Evolutionary conservation across 2,329 filamentous ascomycete genomes (phyloP).

Genomic region (Sclerotinia spermophila): DNA sequence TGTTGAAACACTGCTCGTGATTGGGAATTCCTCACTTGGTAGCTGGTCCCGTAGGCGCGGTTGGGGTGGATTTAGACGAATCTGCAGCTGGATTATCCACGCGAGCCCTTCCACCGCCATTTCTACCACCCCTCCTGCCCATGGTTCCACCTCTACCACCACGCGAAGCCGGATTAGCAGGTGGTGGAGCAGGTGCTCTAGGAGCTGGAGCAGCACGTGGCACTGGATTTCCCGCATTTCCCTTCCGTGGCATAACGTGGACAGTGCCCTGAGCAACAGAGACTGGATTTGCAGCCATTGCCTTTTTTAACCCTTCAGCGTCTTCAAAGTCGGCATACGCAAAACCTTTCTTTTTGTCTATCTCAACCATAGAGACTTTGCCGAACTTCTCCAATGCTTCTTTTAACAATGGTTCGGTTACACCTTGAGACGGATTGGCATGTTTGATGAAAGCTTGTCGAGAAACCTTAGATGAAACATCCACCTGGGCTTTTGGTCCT

Average conservation of each 20-base stretch:
- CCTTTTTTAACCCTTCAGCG: constrained; percentile 67
- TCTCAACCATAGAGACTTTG: constrained; percentile 73
- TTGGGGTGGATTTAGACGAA: constrained; percentile 19
- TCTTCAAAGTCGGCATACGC: constrained; percentile 88
- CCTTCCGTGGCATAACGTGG: constrained; percentile 79
- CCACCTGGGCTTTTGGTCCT: constrained; percentile 22
- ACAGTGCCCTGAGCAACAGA: constrained; percentile 81
- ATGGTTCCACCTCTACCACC: constrained; percentile 29
- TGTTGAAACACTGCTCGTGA: background rate
- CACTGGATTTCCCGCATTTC: constrained; percentile 77
- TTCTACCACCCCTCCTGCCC: constrained; percentile 29
- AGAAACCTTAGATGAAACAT: constrained; percentile 44
- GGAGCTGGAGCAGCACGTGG: constrained; percentile 71
- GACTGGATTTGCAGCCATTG: constrained; percentile 77
- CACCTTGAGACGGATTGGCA: constrained; percentile 84
- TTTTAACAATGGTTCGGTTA: constrained; percentile 77
- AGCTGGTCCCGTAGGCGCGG: constrained; percentile 31
- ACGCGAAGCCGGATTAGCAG: constrained; percentile 23
- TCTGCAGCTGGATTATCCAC: constrained; percentile 22
- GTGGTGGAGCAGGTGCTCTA: constrained; percentile 19
- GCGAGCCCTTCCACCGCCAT: constrained; percentile 27
- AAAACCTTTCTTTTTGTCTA: constrained; percentile 92
- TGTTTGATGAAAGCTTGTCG: constrained; percentile 76
- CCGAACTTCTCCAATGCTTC: constrained; percentile 73
- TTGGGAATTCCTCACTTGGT: constrained; percentile 21